phyloP scores from a whole-genome alignment of 2,329 filamentous ascomycete species.

The Diatrype stigma region DNA sequence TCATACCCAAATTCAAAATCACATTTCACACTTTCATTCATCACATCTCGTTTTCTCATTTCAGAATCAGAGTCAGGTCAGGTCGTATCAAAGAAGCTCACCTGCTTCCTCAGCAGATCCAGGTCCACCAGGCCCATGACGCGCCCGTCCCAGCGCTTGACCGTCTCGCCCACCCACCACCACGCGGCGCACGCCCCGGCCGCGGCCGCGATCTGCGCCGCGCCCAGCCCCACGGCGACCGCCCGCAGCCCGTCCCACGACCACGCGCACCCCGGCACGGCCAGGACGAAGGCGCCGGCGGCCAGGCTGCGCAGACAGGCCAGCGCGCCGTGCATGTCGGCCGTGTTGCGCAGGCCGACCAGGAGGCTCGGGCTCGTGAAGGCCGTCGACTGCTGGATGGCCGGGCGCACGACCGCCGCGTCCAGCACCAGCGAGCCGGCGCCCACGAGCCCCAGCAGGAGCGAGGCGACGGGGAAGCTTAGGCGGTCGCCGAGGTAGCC shows the following conservation, averaged over 20 bases:
- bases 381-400: conserved; percentile 43
- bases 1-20: too few relatives aligned
- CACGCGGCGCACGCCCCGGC: conserved; percentile 31
- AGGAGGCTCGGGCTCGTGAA: conserved; percentile 45
- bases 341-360: conserved; percentile 41
- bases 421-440: conserved; percentile 38
- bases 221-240: conserved; percentile 37
- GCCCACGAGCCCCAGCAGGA: conserved; percentile 45
- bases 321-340: conserved; percentile 45
- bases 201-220: conserved; percentile 37
- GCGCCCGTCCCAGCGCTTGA: conserved; percentile 41
- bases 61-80: conserved; percentile 3
- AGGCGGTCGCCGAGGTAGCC: conserved; percentile 8
- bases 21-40: too few relatives aligned
- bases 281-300: conserved; percentile 40
- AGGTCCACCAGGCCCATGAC: conserved; percentile 45
- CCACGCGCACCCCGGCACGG: conserved; percentile 34
- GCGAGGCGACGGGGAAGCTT: conserved; percentile 38
- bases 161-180: conserved; percentile 37
- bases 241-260: conserved; percentile 32
- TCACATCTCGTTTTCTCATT: too few relatives aligned
- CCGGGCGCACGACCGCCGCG: conserved; percentile 34
- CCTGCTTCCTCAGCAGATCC: conserved; percentile 36
- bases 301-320: conserved; percentile 36
- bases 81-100: conserved; percentile 44